These are phyloP conservation scores for Cyathus striatus DNA, from an alignment of 768 basidiomycete species.

Conservation along the genomic window DNA sequence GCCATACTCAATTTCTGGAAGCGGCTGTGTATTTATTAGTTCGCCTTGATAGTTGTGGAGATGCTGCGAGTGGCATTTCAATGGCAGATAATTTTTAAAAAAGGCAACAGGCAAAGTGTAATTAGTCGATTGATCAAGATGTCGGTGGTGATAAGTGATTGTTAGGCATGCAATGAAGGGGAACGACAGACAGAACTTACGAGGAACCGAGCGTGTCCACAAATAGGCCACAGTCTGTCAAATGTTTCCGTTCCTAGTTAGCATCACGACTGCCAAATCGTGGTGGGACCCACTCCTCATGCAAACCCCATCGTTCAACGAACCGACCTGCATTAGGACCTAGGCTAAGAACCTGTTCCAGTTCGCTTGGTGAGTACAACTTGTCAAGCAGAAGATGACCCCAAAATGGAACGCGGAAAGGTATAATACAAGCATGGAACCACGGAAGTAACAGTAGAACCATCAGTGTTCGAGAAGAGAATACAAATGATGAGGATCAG, in stretches of 20 bases:
- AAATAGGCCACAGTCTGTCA: background rate
- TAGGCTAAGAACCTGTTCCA: background rate
- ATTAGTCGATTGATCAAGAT: no score
- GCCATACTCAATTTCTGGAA: slow-evolving; percentile 1
- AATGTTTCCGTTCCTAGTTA: background rate
- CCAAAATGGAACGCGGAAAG: background rate
- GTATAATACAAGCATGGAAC: background rate
- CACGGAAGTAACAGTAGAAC: no score
- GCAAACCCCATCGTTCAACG: slow-evolving; percentile 3
- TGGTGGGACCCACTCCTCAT: slow-evolving; percentile 1
- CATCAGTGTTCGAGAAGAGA: no score
- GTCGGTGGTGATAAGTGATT: background rate
- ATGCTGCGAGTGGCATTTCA: no score
- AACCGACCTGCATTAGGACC: slow-evolving; percentile 2
- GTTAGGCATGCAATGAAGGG: background rate
- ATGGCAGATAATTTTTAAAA: no score
- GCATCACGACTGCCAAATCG: background rate
- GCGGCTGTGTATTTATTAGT: slow-evolving; percentile 2
- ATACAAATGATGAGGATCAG: no score
- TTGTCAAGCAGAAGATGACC: background rate
- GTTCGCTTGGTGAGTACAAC: background rate
- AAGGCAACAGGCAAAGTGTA: no score
- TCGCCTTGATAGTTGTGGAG: slow-evolving; percentile 1
- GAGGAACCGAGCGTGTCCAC: background rate
- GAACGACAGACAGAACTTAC: background rate